These are phyloP conservation scores for Cyberlindnera euphorbiae DNA, from an alignment of 805 yeast genomes.

Conservation along the genomic window DNA sequence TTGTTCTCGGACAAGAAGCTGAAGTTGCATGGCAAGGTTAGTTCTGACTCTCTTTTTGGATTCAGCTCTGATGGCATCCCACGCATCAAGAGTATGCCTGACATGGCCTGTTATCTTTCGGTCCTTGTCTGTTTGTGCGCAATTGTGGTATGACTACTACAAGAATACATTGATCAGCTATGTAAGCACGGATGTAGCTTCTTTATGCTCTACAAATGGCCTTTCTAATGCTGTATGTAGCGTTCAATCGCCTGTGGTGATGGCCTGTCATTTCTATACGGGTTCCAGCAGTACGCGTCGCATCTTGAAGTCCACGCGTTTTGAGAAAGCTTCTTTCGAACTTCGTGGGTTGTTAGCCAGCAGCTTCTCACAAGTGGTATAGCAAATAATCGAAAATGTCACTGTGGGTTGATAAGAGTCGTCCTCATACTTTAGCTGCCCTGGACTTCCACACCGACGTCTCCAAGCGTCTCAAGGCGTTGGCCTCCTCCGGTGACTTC, in stretches of 20 bases:
- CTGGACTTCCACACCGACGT: constrained; percentile 66
- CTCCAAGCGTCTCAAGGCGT: constrained; percentile 56
- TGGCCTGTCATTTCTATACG: no score
- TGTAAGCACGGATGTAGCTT: no score
- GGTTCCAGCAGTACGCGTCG: no score
- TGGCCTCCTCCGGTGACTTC: constrained; percentile 72
- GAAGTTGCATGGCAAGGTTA: background rate
- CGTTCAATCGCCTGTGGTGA: no score
- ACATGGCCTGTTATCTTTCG: background rate
- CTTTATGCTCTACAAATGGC: no score
- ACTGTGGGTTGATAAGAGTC: constrained; percentile 93
- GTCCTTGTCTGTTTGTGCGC: background rate
- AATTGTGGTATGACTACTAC: constrained; percentile 1
- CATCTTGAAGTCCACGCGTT: no score
- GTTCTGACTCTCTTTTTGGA: constrained; percentile 4
- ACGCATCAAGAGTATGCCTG: background rate
- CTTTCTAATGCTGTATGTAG: no score
- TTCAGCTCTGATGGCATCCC: constrained; percentile 3
- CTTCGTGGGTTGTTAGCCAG: no score
- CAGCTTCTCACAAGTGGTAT: no score
- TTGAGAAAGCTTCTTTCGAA: no score
- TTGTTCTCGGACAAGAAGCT: background rate
- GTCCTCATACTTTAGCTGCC: constrained; percentile 65
- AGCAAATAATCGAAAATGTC: constrained; percentile 71
- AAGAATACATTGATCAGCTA: no score